Evolutionary conservation across 495 filamentous ascomycete genomes (phyloP), one percentile per base, ranked within the genome.

Genomic region (Talaromyces nanjingensis): DNA sequence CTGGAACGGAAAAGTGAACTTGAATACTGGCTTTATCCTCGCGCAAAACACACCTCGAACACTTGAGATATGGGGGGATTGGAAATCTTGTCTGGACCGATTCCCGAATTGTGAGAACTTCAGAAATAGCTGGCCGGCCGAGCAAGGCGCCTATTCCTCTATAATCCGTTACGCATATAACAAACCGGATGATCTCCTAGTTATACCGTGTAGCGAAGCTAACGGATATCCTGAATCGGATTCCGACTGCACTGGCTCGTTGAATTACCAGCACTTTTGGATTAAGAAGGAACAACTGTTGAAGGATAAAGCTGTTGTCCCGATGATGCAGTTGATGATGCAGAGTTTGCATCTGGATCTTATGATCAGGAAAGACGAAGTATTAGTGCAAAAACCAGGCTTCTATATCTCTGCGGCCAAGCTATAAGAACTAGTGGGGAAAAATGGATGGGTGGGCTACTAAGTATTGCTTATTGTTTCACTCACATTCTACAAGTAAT

Each of bases 11-110:
- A 65, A 72, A 14, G 65, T 65, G 6, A 64, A 70, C 34, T 66
- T 77, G 27, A 79, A 77, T 57, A 77, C 71, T 3, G 77, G 77
- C 18, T 77, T 77, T 55, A 65, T 77, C 49, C 69, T 79, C 29
- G 71, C 71, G 2, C 74, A 76, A 62, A 68, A 71, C 62, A 74
- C 67, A 58, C 54, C 67, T 34, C 66, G 73, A 29, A 75, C 74
- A 4, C 63, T 71, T 9, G 74, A 77, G 25, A 68, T 79, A 54
- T 72, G 72, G 57, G 63, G 72, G 42, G 70, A 66, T 8, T 79
- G 77, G 77, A 70, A 65, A 22, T 65, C 67, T 24, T 79, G 75
- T 64, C 68, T 72, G 1, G 60, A 59, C 6, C 55, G 67, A 8
- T 76, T 75, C 65, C 68, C 67, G 6, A 68, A 65, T 31, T 79